phyloP scores from a whole-genome alignment of 768 basidiomycete genomes.

The Cyclocybe aegerita region DNA sequence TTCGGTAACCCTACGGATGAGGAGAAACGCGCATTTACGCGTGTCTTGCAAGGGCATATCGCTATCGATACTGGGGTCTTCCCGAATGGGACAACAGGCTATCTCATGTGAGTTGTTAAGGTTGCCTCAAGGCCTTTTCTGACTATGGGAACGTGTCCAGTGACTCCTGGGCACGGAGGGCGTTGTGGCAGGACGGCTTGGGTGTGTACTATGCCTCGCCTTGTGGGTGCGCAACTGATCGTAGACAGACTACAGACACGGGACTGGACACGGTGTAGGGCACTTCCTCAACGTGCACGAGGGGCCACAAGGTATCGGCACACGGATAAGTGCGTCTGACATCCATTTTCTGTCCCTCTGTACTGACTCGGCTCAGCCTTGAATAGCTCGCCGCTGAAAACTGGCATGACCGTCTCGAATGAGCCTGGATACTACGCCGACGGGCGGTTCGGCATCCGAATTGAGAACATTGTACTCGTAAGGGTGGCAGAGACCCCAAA shows the following conservation, averaged over 20 bases:
- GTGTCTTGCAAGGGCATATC: constrained; percentile 90
- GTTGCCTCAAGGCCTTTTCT: not conserved
- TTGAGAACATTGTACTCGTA: constrained; percentile 87
- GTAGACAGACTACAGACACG: constrained; percentile 53
- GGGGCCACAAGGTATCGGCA: constrained; percentile 65
- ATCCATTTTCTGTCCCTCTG: not conserved
- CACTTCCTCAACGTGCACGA: constrained; percentile 96
- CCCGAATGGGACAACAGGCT: constrained; percentile 77
- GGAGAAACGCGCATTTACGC: constrained; percentile 86
- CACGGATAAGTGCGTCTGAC: constrained; percentile 43
- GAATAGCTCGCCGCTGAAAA: constrained; percentile 70
- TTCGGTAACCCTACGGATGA: constrained; percentile 84
- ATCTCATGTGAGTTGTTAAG: constrained; percentile 25
- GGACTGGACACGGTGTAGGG: constrained; percentile 94
- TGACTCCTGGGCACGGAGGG: constrained; percentile 76
- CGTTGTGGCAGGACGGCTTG: constrained; percentile 86
- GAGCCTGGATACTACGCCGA: constrained; percentile 94
- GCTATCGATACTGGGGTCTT: constrained; percentile 85
- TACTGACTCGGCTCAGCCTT: constrained; percentile 40
- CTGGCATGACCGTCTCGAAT: constrained; percentile 91
- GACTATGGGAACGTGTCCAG: constrained; percentile 31
- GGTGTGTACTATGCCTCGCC: constrained; percentile 43
- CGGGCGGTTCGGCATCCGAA: constrained; percentile 88
- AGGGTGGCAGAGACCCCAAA: constrained; percentile 65
- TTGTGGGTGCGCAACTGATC: constrained; percentile 1